Percentiles rank a stretch among this genome's conserved stretches.
These are phyloP conservation scores for Dendryphion nanum DNA, from an alignment of 2,329 filamentous ascomycete genomes.

Conservation along the genomic window DNA sequence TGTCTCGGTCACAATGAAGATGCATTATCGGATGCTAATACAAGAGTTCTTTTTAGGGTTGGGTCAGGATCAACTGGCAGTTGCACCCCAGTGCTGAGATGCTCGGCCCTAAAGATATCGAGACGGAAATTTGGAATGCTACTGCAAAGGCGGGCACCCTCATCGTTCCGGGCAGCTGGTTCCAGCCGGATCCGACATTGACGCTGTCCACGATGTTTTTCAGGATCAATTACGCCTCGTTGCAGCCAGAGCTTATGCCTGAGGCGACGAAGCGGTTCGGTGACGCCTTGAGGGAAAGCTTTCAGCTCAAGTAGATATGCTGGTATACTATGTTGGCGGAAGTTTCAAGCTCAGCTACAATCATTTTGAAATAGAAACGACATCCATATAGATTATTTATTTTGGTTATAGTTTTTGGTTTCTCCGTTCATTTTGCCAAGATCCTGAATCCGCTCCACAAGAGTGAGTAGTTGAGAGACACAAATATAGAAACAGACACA, in stretches of 20 bases:
- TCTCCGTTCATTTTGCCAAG: no score
- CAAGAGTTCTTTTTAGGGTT: constrained; percentile 1
- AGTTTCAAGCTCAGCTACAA: no score
- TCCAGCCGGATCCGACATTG: constrained; percentile 66
- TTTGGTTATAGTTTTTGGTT: no score
- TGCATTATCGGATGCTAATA: constrained; percentile 1
- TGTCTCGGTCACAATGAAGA: neutral
- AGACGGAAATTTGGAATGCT: constrained; percentile 77
- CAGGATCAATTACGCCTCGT: constrained; percentile 79
- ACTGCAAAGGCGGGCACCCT: constrained; percentile 73
- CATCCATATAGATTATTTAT: no score
- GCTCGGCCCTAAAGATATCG: constrained; percentile 57
- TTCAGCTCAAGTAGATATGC: constrained; percentile 40
- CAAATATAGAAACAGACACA: no score
- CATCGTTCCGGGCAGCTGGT: constrained; percentile 81
- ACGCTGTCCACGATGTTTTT: constrained; percentile 68
- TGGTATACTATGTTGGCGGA: no score
- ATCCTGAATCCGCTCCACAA: no score
- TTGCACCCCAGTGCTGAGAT: constrained; percentile 58
- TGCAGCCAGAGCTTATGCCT: constrained; percentile 48
- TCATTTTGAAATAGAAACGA: no score
- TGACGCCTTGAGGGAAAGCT: constrained; percentile 61
- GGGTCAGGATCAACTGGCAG: constrained; percentile 64
- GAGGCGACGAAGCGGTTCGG: constrained; percentile 61
- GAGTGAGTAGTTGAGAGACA: no score